Evolutionary conservation across 108 stramenopile species (phyloP).

Genomic region (Discostella pseudostelligera): DNA sequence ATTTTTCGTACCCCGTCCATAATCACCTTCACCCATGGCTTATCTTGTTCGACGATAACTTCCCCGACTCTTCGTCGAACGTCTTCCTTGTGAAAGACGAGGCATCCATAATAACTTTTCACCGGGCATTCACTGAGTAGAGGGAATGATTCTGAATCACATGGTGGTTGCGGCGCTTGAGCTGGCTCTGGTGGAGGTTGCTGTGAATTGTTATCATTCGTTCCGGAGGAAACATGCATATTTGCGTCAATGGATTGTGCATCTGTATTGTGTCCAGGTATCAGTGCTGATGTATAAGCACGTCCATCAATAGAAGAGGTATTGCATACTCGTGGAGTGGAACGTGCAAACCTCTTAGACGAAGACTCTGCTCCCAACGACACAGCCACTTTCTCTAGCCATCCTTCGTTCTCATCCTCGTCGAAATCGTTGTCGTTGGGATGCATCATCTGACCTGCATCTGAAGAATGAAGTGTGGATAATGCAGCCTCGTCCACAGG

Average conservation of each 20-base stretch:
- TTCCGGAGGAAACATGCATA: background rate
- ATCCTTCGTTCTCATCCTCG: conserved; percentile 23
- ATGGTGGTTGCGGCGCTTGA: conserved; percentile 4
- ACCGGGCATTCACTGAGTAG: conserved; percentile 1
- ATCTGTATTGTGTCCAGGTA: background rate
- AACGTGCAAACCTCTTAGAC: conserved; percentile 5
- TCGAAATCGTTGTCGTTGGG: conserved; percentile 1
- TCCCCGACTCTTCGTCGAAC: conserved; percentile 17
- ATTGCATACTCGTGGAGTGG: background rate
- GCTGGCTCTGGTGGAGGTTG: conserved; percentile 12
- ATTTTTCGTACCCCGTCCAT: conserved; percentile 23
- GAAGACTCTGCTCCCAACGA: conserved; percentile 24
- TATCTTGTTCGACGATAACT: conserved; percentile 20
- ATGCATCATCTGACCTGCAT: background rate
- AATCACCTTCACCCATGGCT: conserved; percentile 29
- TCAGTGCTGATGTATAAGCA: background rate
- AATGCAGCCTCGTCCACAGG: conserved; percentile 45
- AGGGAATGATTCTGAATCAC: background rate
- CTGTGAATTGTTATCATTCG: background rate
- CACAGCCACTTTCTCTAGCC: conserved; percentile 42
- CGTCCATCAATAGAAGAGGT: background rate
- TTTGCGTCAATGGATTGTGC: background rate
- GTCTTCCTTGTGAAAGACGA: conserved; percentile 20
- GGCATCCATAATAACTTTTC: conserved; percentile 3
- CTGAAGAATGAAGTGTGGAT: conserved; percentile 16